Percentiles rank a stretch among this genome's conserved stretches.
These are phyloP conservation scores for Leptosphaerulina australis DNA, from an alignment of 2,329 filamentous ascomycete species.

Conservation along the genomic window DNA sequence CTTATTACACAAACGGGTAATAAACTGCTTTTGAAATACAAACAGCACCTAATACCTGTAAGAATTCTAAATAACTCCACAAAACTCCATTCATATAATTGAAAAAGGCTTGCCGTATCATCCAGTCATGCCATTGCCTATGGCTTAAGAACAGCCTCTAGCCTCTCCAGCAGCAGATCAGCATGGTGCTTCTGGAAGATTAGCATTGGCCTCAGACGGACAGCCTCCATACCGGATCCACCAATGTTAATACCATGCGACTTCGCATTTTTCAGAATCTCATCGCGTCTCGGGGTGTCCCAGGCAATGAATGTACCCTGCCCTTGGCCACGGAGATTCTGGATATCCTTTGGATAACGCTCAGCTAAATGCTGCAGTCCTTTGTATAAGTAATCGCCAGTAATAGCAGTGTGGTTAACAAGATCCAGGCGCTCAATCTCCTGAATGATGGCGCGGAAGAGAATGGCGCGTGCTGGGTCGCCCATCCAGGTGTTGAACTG, in stretches of 20 bases:
- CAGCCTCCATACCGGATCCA: slow-evolving; percentile 75
- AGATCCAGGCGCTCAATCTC: slow-evolving; percentile 79
- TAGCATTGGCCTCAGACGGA: slow-evolving; percentile 86
- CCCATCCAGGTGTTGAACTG: slow-evolving; percentile 99
- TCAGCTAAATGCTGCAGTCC: slow-evolving; percentile 70
- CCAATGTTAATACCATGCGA: slow-evolving; percentile 83
- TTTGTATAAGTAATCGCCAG: slow-evolving; percentile 78
- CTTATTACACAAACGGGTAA: too few relatives aligned
- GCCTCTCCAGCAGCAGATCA: slow-evolving; percentile 77
- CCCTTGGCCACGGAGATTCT: slow-evolving; percentile 84
- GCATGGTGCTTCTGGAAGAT: slow-evolving; percentile 92
- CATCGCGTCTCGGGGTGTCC: slow-evolving; percentile 80
- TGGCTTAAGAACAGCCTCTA: slow-evolving; percentile 73
- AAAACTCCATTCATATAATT: not conserved
- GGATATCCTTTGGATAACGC: slow-evolving; percentile 77
- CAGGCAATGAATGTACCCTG: slow-evolving; percentile 93
- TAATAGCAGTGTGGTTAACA: slow-evolving; percentile 77
- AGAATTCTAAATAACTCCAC: not conserved
- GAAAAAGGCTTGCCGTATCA: not conserved
- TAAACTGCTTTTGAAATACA: not conserved
- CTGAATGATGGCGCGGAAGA: slow-evolving; percentile 84
- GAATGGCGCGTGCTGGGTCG: slow-evolving; percentile 80
- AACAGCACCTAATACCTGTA: not conserved
- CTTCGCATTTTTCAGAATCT: slow-evolving; percentile 81
- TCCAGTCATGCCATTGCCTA: slow-evolving; percentile 11